These are phyloP conservation scores for Suillus discolor DNA, from an alignment of 768 basidiomycete species.

Conservation along the genomic window DNA sequence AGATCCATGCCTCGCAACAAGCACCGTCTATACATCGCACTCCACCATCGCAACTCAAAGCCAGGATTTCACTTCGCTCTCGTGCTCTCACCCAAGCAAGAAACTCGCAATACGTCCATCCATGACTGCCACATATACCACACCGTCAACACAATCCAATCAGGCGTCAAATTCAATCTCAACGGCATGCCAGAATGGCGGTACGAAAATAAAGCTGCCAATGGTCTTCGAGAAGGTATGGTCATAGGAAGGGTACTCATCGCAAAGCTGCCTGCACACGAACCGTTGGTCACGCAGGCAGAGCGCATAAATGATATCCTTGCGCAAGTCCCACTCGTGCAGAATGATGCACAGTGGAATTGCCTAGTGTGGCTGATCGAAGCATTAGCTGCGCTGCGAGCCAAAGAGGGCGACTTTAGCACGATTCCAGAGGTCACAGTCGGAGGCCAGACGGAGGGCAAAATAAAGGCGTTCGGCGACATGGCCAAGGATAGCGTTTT, in stretches of 20 bases:
- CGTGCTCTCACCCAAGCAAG: neutral
- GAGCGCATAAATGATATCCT: too few species aligned
- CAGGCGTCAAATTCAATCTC: conserved; percentile 1
- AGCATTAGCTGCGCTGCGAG: neutral
- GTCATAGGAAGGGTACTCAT: neutral
- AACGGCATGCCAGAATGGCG: conserved; percentile 2
- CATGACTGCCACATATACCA: neutral
- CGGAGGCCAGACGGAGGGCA: neutral
- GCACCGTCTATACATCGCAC: neutral
- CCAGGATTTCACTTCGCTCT: neutral
- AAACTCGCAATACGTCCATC: neutral
- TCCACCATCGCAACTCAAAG: neutral
- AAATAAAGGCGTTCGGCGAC: neutral
- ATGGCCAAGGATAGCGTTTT: neutral
- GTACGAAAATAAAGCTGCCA: neutral
- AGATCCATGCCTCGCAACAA: neutral
- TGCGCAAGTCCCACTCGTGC: too few species aligned
- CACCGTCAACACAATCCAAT: neutral
- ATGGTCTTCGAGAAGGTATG: neutral
- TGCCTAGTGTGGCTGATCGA: neutral
- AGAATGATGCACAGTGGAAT: neutral
- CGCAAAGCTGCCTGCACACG: too few species aligned
- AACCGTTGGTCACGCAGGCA: too few species aligned
- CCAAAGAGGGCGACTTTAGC: neutral
- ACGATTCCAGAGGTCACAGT: neutral